A percentile compares a stretch with the other conserved stretches of the same genome.
Evolutionary conservation across 169 alveolate species (phyloP).

Genomic region (Plasmodium yoelii): DNA sequence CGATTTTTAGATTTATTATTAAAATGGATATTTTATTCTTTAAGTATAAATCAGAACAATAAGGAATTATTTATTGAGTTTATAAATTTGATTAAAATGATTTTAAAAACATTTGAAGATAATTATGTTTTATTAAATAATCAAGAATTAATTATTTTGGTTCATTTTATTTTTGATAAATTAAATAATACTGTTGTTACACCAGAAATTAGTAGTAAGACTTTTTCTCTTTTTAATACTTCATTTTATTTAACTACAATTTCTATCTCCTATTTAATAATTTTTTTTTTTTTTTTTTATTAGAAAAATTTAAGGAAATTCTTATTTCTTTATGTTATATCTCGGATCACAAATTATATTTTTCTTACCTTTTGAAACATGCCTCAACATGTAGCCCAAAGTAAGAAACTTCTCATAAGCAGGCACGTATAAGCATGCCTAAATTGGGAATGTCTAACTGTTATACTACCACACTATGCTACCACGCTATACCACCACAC

Average conservation of each 20-base stretch:
- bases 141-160: conserved; percentile 28
- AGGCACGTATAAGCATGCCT: neutral
- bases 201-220: conserved; percentile 41
- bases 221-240: neutral
- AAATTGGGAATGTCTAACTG: too few relatives aligned
- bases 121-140: conserved; percentile 52
- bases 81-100: conserved; percentile 28
- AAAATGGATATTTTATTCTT: conserved; percentile 49
- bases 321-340: conserved; percentile 56
- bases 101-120: conserved; percentile 64
- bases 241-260: neutral
- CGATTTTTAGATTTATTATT: conserved; percentile 56
- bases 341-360: conserved; percentile 46
- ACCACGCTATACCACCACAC: too few relatives aligned
- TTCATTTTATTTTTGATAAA: conserved; percentile 43
- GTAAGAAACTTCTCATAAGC: neutral
- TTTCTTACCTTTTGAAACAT: conserved; percentile 34
- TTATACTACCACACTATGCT: too few relatives aligned
- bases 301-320: conserved; percentile 58
- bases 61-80: conserved; percentile 27
- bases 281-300: neutral
- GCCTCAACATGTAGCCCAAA: conserved; percentile 34
- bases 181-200: conserved; percentile 15
- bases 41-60: conserved; percentile 38
- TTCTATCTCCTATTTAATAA: neutral